Base-by-base conservation (phyloP, 148 eudicot species). In the Arbutus unedo region DNA sequence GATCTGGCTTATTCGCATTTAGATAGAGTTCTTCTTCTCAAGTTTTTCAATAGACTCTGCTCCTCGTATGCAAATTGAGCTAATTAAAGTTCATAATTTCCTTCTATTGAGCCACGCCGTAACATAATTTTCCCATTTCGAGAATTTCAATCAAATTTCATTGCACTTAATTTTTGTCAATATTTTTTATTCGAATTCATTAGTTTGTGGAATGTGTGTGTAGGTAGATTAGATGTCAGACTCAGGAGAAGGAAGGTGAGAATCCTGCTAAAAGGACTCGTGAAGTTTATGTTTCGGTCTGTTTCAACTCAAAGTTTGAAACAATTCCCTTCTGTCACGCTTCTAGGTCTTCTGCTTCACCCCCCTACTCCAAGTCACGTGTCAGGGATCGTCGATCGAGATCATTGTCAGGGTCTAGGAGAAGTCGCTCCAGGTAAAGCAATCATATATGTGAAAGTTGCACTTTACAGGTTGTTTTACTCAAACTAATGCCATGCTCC, bases 221-320 rank as follows among this genome's bases (percentile, higher is more conserved):
- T 45, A 81, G 83, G 83, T 84, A 86, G 85, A 91, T 91, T 83
- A 85, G 86, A 91, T 91, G 94, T 83, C 92, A 21, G 75, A 82
- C 83, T 60, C 85, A 56, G 85, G 88, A 83, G 91, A 88, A 79
- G 88, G 82, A 87, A 92, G 94, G 94, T 90, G 41, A 87, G 91
- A 83, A 72, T 48, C 76, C 19, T 79, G 14, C 3, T 23, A 21
- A 14, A 73, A 44, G 4, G 44, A 31, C 57, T 49, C 80, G 50
- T 16, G 3, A 71, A 2, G 45, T 47, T 74, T 23, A 7, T 41
- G 18, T 70, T 66, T 76, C 66, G 9, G 57, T 21, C 31, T 8
- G 45, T 75, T 38, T 44, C 59, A 23, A 4, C 11, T 56, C 38
- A 15, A 15, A 19, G 6, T 53, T 56, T 67, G 47, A 49, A 16